Evolutionary conservation across 2,329 filamentous ascomycete genomes (phyloP), one percentile per base, ranked within the genome.

Genomic region (Dryadomyces quercus-mongolicae): DNA sequence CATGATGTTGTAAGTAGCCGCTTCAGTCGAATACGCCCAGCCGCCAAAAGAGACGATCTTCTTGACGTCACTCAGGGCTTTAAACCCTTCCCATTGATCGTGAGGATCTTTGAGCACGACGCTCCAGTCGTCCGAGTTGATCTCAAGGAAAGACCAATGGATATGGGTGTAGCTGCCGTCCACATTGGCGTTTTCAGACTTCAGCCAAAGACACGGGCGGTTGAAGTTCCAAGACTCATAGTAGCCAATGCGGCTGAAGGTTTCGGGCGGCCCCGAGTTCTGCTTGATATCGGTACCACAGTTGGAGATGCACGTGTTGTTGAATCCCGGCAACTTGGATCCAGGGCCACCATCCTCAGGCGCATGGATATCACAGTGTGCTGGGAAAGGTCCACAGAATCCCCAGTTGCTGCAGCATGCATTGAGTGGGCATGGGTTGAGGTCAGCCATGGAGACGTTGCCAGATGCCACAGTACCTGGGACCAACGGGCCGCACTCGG

Each of bases 1-100:
- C 51, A 74, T 65, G 31, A 71, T 68, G 21, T 44, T 21, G 51
- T 65, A 70, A 0, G 67, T 71, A 13, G 47, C 59, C 0, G 62
- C 56, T 13, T 65, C 60, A 0, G 70, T 72, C 0, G 67, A 70
- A 54, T 69, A 72, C 0, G 59, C 62, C 73, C 72, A 75, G 10
- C 72, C 72, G 13, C 72, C 72, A 57, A 75, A 69, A 0, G 68
- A 67, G 2, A 74, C 8, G 46, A 74, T 68, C 15, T 60, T 62
- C 55, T 70, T 62, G 3, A 71, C 64, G 15, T 57, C 69, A 2
- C 69, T 56, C 9, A 65, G 25, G 0, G 50, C 44, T 44, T 60
- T 63, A 53, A 71, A 69, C 44, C 21, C 20, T 3, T 25, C 10
- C 18, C 18, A 46, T 20, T 46, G 44, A 5, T 21, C 25, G 9